Conservation (phyloP, 2,329 filamentous ascomycete species). For the Trichocomaceae sp. region DNA sequence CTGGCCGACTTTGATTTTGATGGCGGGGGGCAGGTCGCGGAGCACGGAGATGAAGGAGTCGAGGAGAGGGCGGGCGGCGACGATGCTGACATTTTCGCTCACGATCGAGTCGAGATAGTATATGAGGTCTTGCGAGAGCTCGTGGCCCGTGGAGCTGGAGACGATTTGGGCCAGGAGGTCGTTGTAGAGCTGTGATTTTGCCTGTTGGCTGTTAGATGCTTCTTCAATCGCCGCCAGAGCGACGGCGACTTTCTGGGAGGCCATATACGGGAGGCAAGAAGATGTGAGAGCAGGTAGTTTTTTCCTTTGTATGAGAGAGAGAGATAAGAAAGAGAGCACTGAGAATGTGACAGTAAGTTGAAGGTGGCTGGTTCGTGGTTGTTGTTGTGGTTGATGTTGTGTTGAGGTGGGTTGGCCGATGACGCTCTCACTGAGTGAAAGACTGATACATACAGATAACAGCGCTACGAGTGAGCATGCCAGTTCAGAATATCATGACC, state of each 20-base stretch:
- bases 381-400: neutral
- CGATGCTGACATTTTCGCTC: constrained; percentile 63
- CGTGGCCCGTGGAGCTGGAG: constrained; percentile 36
- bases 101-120: constrained; percentile 65
- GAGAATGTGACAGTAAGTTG: neutral
- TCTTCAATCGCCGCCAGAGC: constrained; percentile 47
- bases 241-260: constrained; percentile 44
- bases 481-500: too few relatives aligned
- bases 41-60: constrained; percentile 61
- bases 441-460: too few relatives aligned
- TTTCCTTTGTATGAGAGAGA: neutral
- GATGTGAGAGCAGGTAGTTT: too few relatives aligned
- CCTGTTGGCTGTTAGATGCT: constrained; percentile 39
- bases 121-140: constrained; percentile 56
- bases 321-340: neutral
- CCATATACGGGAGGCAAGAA: constrained; percentile 31
- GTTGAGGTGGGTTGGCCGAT: neutral
- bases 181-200: constrained; percentile 52
- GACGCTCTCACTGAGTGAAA: constrained; percentile 4
- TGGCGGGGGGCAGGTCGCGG: constrained; percentile 47
- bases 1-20: constrained; percentile 68
- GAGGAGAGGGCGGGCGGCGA: constrained; percentile 67
- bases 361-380: neutral
- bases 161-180: constrained; percentile 53
- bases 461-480: too few relatives aligned